phyloP scores from a whole-genome alignment of 495 filamentous ascomycete species.

The Penicillium manginii region DNA sequence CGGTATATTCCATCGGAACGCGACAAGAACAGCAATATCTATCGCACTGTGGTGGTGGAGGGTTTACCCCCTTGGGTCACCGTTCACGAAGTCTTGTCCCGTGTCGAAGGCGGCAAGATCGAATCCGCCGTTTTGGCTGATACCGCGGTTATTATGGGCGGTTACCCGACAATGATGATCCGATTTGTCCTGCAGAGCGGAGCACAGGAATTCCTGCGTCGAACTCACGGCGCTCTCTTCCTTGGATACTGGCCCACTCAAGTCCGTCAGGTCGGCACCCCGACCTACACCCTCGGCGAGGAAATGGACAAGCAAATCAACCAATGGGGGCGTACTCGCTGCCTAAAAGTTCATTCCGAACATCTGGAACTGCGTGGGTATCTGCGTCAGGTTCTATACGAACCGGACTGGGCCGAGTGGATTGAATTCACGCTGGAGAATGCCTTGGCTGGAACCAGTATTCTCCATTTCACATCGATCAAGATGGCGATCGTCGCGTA shows the following conservation, averaged over 20 bases:
- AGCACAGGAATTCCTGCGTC: slow-evolving; percentile 14
- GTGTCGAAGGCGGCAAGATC: slow-evolving; percentile 31
- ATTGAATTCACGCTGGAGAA: slow-evolving; percentile 18
- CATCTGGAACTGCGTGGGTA: background rate
- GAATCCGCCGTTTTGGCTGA: slow-evolving; percentile 33
- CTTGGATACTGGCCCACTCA: slow-evolving; percentile 16
- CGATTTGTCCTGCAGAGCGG: slow-evolving; percentile 33
- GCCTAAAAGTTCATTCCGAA: slow-evolving; percentile 20
- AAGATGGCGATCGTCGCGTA: slow-evolving; percentile 27
- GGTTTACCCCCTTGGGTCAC: slow-evolving; percentile 25
- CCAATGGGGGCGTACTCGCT: slow-evolving; percentile 34
- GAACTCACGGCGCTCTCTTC: slow-evolving; percentile 17
- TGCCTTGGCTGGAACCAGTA: slow-evolving; percentile 10
- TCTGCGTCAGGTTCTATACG: background rate
- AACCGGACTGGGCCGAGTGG: background rate
- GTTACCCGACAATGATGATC: slow-evolving; percentile 35
- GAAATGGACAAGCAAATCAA: slow-evolving; percentile 25
- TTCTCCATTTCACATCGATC: slow-evolving; percentile 37
- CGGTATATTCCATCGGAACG: slow-evolving; percentile 31
- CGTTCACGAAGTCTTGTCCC: slow-evolving; percentile 29
- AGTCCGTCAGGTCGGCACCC: slow-evolving; percentile 34
- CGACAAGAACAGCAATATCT: slow-evolving; percentile 25
- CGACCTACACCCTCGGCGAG: slow-evolving; percentile 35
- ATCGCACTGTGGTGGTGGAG: slow-evolving; percentile 39
- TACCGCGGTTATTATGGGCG: slow-evolving; percentile 29